Evolutionary conservation across 2,329 filamentous ascomycete genomes (phyloP).

Genomic region (Exophiala sp.): DNA sequence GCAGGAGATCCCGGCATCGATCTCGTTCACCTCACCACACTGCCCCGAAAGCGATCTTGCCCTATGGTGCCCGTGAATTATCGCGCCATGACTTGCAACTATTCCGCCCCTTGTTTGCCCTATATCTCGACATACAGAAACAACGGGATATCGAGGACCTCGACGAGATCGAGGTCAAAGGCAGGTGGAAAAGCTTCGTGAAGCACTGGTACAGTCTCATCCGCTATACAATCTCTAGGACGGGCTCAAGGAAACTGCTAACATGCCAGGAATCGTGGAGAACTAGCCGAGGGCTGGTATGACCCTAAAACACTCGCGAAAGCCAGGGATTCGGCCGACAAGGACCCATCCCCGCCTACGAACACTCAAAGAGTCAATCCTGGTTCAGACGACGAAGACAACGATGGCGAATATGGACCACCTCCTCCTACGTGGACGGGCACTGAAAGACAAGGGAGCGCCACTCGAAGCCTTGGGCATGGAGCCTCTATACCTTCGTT

Average conservation of each 20-base stretch:
- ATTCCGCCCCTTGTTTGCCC: constrained; percentile 68
- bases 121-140: constrained; percentile 87
- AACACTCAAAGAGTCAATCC: background rate
- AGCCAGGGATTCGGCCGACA: constrained; percentile 31
- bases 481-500: constrained; percentile 63
- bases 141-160: constrained; percentile 62
- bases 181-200: constrained; percentile 90
- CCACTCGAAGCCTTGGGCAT: constrained; percentile 30
- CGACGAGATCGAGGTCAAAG: constrained; percentile 67
- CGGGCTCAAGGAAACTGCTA: constrained; percentile 4
- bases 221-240: background rate
- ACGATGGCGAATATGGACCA: constrained; percentile 56
- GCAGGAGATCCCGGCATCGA: constrained; percentile 9
- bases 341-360: too few species aligned
- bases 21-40: constrained; percentile 11
- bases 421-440: constrained; percentile 37
- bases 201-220: constrained; percentile 64
- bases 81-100: constrained; percentile 60
- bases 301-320: constrained; percentile 65
- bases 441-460: constrained; percentile 25
- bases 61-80: constrained; percentile 60
- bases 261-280: constrained; percentile 65
- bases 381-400: constrained; percentile 34
- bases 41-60: constrained; percentile 42
- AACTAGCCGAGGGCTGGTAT: constrained; percentile 89